These are phyloP conservation scores for Gnetum montanum DNA, from an alignment of 75 land plant species.

Conservation along the genomic window DNA sequence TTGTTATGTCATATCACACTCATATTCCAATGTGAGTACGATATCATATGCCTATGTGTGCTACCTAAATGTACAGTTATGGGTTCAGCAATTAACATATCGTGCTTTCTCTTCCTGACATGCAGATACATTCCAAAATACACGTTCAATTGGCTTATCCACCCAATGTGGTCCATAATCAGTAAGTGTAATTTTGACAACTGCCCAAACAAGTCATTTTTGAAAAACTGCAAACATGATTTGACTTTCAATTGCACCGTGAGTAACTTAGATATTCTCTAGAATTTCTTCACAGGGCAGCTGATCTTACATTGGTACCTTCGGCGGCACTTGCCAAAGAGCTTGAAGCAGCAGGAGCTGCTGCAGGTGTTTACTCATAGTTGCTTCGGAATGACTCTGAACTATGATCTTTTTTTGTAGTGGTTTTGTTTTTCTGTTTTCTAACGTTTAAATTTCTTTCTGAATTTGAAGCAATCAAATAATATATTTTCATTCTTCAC, in stretches of 20 bases:
- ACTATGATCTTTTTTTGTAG: not conserved
- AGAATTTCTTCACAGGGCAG: slow-evolving; percentile 97
- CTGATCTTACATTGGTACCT: slow-evolving; percentile 94
- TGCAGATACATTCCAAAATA: slow-evolving; percentile 98
- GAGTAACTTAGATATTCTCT: not conserved
- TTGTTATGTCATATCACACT: slow-evolving; percentile 98
- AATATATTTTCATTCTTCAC: too few species aligned
- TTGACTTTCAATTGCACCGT: not conserved
- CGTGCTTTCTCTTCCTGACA: not conserved
- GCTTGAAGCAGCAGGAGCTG: slow-evolving; percentile 70
- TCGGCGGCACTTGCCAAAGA: slow-evolving; percentile 84
- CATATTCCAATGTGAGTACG: slow-evolving; percentile 91
- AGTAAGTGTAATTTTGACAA: slow-evolving; percentile 42
- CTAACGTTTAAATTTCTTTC: too few species aligned
- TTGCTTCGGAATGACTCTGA: not conserved
- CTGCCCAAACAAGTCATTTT: too few species aligned
- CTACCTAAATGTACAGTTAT: too few species aligned
- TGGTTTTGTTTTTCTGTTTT: not conserved
- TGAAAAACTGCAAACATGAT: not conserved
- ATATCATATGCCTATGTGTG: too few species aligned
- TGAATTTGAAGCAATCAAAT: too few species aligned
- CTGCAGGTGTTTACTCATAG: slow-evolving; percentile 45
- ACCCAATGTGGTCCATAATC: slow-evolving; percentile 95
- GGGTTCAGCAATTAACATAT: too few species aligned
- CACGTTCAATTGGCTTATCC: slow-evolving; percentile 98